Base-by-base conservation (phyloP, 1,284 basidiomycete genomes). In the Phlebopus sp. region DNA sequence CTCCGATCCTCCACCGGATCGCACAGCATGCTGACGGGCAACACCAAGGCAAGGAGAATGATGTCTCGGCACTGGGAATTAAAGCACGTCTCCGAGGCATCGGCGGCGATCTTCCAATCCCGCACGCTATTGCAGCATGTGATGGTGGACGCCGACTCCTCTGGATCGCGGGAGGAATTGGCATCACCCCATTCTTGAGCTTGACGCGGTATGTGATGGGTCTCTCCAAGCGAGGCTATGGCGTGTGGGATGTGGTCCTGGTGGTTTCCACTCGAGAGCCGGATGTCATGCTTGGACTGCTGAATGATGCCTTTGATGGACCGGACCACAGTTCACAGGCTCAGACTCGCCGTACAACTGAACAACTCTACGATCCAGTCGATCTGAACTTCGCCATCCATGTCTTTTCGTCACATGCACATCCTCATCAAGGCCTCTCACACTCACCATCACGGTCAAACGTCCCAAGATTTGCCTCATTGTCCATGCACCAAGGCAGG, bases 101-200 rank as follows among this genome's bases (percentile, higher is more conserved):
- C 11, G 59, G 59, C 4, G 57, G 59, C 1, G 37, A 45, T 3
- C 43, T 77, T 46, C 54, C 64, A 1, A 57, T 74, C 9, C 67
- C 69, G 13, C 42, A 53, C 15, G 55, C 55, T 3, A 17, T 58
- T 11, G 53, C 58, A 9, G 55, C 50, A 37, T 56, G 58, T 8
- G 55, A 62, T 9, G 57, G 60, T 2, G 60, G 58, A 1, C 60
- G 46, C 36, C 48, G 41, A 17, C 29, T 59, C 5, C 47, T 59
- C 8, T 59, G 60, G 58, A 59, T 59, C n/a, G 58, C 60, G 3
- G 58, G 58, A 13, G 58, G 58, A 2, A 60, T 59, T 4, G 60
- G 58, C 14, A 11, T 59, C 9, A 59, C 58, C 9, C 58, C 58
- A 8, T 59, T 60, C 39, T 41, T 59, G 2, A 42, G 44, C 9